Percentiles rank a stretch among this genome's conserved stretches.
Evolutionary conservation across 2,329 filamentous ascomycete genomes (phyloP).

Genomic region (Zymoseptoria tritici): DNA sequence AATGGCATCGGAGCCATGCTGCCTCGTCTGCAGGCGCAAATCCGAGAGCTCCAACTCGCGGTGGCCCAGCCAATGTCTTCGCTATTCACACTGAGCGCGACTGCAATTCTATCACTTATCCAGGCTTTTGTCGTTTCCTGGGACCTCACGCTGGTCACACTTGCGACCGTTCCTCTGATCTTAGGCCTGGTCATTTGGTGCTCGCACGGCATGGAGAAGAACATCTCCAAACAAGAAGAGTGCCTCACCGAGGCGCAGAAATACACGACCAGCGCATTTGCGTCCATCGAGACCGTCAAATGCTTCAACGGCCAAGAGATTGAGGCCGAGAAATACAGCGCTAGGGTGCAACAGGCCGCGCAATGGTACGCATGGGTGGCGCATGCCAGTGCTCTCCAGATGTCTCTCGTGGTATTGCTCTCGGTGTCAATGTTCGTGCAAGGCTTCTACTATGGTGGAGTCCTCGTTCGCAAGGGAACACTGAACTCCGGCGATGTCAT

Average conservation of each 20-base stretch:
- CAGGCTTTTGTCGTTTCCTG: conserved; percentile 75
- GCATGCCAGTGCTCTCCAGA: conserved; percentile 61
- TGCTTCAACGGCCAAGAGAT: conserved; percentile 68
- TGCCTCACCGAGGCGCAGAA: conserved; percentile 66
- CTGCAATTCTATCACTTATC: conserved; percentile 56
- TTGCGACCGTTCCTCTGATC: conserved; percentile 65
- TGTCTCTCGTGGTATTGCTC: conserved; percentile 66
- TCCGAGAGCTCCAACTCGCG: conserved; percentile 71
- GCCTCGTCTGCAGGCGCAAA: conserved; percentile 68
- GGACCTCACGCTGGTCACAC: conserved; percentile 72
- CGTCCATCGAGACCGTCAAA: conserved; percentile 78
- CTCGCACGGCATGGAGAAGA: conserved; percentile 54
- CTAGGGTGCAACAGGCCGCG: conserved; percentile 51
- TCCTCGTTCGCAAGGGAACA: conserved; percentile 55
- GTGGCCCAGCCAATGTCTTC: conserved; percentile 74
- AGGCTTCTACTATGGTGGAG: conserved; percentile 81
- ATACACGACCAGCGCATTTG: conserved; percentile 59
- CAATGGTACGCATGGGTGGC: conserved; percentile 61
- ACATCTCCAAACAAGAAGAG: conserved; percentile 61
- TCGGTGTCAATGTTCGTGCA: conserved; percentile 73
- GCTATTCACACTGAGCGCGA: conserved; percentile 56
- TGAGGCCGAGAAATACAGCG: conserved; percentile 60
- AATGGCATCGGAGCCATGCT: conserved; percentile 68
- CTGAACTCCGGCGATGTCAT: conserved; percentile 60
- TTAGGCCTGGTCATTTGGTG: conserved; percentile 53